Conservation (phyloP, 2,329 filamentous ascomycete genomes). For the Beauveria brongniartii region DNA sequence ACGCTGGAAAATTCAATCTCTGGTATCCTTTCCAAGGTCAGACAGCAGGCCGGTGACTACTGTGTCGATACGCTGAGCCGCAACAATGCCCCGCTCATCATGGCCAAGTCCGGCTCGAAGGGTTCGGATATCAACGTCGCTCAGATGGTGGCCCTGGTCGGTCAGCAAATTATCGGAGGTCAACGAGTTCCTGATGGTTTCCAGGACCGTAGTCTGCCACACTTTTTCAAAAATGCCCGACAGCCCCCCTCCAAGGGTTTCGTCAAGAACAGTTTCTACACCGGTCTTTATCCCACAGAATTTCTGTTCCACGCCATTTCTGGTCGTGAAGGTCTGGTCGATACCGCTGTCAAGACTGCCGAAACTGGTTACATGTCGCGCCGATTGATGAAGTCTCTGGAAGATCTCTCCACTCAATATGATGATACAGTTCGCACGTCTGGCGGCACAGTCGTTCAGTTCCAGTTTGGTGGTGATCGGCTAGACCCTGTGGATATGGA, state of each 20-base stretch:
- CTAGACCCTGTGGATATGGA: constrained; percentile 98
- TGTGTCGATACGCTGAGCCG: constrained; percentile 85
- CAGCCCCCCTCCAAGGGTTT: constrained; percentile 96
- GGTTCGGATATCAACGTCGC: constrained; percentile 97
- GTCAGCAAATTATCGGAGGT: constrained; percentile 94
- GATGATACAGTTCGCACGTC: constrained; percentile 93
- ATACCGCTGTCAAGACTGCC: constrained; percentile 97
- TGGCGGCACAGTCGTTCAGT: constrained; percentile 81
- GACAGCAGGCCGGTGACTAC: constrained; percentile 81
- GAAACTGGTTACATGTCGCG: constrained; percentile 99
- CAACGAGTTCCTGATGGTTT: constrained; percentile 92
- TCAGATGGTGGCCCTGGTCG: constrained; percentile 96
- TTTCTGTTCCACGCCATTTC: constrained; percentile 99
- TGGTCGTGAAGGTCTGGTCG: constrained; percentile 94
- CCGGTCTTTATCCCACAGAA: constrained; percentile 79
- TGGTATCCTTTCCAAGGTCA: constrained; percentile 83
- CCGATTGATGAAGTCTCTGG: constrained; percentile 93
- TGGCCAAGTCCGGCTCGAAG: constrained; percentile 96
- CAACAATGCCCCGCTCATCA: constrained; percentile 88
- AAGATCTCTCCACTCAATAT: constrained; percentile 89
- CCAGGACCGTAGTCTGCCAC: constrained; percentile 87
- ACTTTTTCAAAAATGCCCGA: constrained; percentile 88
- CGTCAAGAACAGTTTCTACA: constrained; percentile 95
- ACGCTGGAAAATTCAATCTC: constrained; percentile 88
- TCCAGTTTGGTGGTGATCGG: constrained; percentile 94